Base-by-base conservation (phyloP, 140 eudicot species). In the Flaveria floridana region DNA sequence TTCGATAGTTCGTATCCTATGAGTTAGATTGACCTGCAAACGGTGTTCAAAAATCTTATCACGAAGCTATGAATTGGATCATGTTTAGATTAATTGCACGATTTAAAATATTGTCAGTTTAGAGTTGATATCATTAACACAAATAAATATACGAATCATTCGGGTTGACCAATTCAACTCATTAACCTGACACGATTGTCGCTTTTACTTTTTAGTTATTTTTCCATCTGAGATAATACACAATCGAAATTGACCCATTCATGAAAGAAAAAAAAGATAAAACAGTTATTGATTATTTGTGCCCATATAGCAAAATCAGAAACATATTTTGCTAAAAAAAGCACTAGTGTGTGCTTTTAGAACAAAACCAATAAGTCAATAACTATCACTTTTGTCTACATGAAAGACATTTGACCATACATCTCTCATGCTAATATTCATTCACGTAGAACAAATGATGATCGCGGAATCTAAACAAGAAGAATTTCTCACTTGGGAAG, bases 401-500 rank as follows among this genome's bases (percentile, higher is more conserved):
- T 19, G 57, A 39, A 30, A 4, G 6, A 59, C 62, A 23, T 4
- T 74, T 21, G 46, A 46, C 1, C 4, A 56, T 4, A 62, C 72
- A 42, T 26, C 48, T 59, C 20, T 39, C 20, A 37, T 63, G 37
- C 20, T 52, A 10, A 72, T 72, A 50, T 55, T 20, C 34, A 12
- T 10, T 70, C 47, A 51, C 15, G 9, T 75, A 80, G 87, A 84
- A 63, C 87, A 84, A 80, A 84, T 61, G 78, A 79, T 73, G 65
- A 76, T 84, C 11, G 73, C 80, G 0, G 55, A 72, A 53, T 66
- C 82, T 16, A 84, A 84, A 80, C 65, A 25, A 4, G 74, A 70
- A 26, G 85, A 80, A 42, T 72, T 80, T 52, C 75, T 80, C 65
- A 80, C 47, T 0, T 84, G 87, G 87, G 83, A 77, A 52, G 85